Base-by-base conservation (phyloP, 176 grass and related monocot species). In the Musa beccarii region DNA sequence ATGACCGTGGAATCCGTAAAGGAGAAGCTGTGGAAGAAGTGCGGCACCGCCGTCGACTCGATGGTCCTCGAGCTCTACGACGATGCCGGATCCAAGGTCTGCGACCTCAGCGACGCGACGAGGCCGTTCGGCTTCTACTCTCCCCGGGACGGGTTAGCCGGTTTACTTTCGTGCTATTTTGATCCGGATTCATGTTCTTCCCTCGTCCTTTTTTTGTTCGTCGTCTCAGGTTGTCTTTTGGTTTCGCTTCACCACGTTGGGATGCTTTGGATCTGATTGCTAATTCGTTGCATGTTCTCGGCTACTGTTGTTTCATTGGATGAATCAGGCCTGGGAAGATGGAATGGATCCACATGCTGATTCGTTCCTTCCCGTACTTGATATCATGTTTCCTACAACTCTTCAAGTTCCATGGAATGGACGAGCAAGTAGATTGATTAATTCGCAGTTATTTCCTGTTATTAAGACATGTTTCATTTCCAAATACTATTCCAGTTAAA, bases 1-100 rank as follows among this genome's bases (percentile, higher is more conserved):
- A 89, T 76, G 11, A 85, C 83, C 28, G 88, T 98, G 9, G 88
- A 93, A 80, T 73, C 84, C 49, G 80, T 91, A 26, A 98, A 93
- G 84, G 94, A 93, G 54, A 98, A 98, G 81, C 77, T 98, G 51
- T 98, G 94, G 90, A 88, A 84, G 82, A 98, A 93, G 75, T 92
- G 83, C 22, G 90, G 90, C 17, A 98, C 90, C 2, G 51, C 86
- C 15, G 85, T 90, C 10, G 78, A 82, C 17, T 89, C 76, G 59
- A 98, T 98, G 90, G 80, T 78, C 56, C 90, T 98, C 15, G 80
- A 93, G 74, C 89, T 98, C 73, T 86, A 74, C 64, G 94, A 98
- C 71, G 90, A 93, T 49, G 66, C 88, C 56, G 90, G 88, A 49
- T 84, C 82, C 28, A 98, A 89, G 80, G 8, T 98, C 78, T 79